Percentiles rank a stretch among this genome's conserved stretches.
These are phyloP conservation scores for Kingdonia uniflora DNA, from an alignment of 164 flowering plant species.

Conservation along the genomic window DNA sequence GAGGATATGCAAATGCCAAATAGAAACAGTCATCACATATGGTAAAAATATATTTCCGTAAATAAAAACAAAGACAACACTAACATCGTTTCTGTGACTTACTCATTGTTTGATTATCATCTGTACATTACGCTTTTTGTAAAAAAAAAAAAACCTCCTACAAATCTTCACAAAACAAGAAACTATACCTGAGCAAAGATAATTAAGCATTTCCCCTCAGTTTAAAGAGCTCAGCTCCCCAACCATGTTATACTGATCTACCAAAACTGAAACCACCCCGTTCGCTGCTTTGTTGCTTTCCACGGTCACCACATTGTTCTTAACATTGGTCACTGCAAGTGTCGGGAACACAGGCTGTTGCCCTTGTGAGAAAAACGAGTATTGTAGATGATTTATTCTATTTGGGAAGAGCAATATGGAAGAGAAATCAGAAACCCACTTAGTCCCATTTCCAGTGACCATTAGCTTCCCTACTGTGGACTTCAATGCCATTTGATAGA, in stretches of 20 bases:
- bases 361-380: slow-evolving; percentile 25
- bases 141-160: too few species aligned
- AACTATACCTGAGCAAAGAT: too few species aligned
- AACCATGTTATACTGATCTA: neutral
- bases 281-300: neutral
- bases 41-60: too few species aligned
- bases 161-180: too few species aligned
- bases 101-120: too few species aligned
- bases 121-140: too few species aligned
- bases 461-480: slow-evolving; percentile 32
- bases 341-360: slow-evolving; percentile 10
- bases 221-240: slow-evolving; percentile 4
- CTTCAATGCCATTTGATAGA: slow-evolving; percentile 34
- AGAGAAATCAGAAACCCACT: slow-evolving; percentile 41
- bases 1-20: too few species aligned
- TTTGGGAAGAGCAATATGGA: slow-evolving; percentile 33
- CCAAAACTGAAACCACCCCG: neutral
- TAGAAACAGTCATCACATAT: too few species aligned
- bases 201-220: too few species aligned
- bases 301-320: slow-evolving; percentile 2
- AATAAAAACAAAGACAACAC: too few species aligned
- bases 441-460: slow-evolving; percentile 32
- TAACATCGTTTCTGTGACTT: too few species aligned
- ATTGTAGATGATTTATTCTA: slow-evolving; percentile 31
- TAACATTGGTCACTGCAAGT: slow-evolving; percentile 33